These are phyloP conservation scores for Leptodermis oblonga DNA, from an alignment of 257 asterid genomes.

Conservation along the genomic window DNA sequence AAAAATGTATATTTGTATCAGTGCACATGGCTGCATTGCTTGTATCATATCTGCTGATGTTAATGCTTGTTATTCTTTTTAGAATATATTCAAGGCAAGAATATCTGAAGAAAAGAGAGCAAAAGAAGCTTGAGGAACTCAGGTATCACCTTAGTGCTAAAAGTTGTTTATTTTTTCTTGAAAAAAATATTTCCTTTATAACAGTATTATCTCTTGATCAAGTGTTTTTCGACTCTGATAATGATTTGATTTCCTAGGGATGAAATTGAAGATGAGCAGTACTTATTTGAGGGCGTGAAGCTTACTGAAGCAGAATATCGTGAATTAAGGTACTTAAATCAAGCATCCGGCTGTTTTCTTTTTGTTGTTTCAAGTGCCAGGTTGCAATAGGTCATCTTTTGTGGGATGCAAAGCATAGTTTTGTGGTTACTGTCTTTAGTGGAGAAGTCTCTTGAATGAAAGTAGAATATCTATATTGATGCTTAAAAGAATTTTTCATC, in stretches of 20 bases:
- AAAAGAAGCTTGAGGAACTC: conserved; percentile 81
- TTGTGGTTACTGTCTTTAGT: neutral
- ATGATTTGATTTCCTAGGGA: conserved; percentile 46
- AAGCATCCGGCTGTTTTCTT: conserved; percentile 4
- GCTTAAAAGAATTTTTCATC: neutral
- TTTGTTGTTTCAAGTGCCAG: neutral
- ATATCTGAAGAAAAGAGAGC: conserved; percentile 92
- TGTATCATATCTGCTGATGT: neutral
- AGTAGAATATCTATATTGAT: neutral
- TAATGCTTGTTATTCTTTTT: conserved; percentile 13
- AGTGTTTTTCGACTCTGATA: conserved; percentile 9
- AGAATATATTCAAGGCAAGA: conserved; percentile 84
- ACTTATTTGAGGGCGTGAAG: conserved; percentile 74
- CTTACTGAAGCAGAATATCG: conserved; percentile 65
- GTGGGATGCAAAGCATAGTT: neutral
- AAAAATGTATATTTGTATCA: neutral
- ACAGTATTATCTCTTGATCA: conserved; percentile 11
- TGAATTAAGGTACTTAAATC: conserved; percentile 47
- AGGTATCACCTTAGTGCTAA: conserved; percentile 34
- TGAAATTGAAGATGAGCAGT: conserved; percentile 85
- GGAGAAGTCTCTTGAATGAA: neutral
- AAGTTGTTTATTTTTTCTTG: neutral
- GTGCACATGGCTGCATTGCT: neutral
- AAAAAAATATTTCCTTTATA: neutral
- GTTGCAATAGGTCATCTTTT: neutral